Evolutionary conservation across 176 grass and related monocot genomes (phyloP).

Genomic region (Elymus sibiricus): DNA sequence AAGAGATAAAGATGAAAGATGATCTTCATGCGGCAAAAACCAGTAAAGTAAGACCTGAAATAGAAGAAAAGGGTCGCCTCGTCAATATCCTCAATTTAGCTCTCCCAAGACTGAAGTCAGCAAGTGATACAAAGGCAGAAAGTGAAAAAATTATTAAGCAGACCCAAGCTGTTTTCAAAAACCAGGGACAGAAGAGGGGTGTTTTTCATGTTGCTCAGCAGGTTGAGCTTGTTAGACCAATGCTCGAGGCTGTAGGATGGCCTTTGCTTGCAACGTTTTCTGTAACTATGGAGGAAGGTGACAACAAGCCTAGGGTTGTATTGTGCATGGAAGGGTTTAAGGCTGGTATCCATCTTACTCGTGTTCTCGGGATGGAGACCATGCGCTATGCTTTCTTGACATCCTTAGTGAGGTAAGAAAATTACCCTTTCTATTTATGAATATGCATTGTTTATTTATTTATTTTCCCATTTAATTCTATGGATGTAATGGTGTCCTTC

Average conservation of each 20-base stretch:
- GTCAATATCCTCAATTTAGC: constrained; percentile 97
- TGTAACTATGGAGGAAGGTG: constrained; percentile 99
- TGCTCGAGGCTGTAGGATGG: constrained; percentile 99
- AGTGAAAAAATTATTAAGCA: constrained; percentile 90
- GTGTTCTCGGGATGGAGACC: constrained; percentile 98
- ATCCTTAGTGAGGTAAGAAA: constrained; percentile 76
- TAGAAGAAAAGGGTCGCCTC: constrained; percentile 71
- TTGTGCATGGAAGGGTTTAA: constrained; percentile 99
- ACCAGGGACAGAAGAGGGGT: constrained; percentile 77
- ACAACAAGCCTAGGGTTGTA: constrained; percentile 88
- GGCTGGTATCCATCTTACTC: constrained; percentile 94
- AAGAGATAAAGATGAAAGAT: constrained; percentile 98
- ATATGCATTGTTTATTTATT: constrained; percentile 11
- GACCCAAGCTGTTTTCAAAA: constrained; percentile 88
- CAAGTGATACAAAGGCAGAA: constrained; percentile 85
- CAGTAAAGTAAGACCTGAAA: constrained; percentile 51
- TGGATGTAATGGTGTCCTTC: constrained; percentile 9
- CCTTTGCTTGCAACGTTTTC: constrained; percentile 98
- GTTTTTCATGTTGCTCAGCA: constrained; percentile 89
- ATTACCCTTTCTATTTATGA: constrained; percentile 21
- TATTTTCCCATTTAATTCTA: constrained; percentile 13
- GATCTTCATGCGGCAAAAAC: constrained; percentile 42
- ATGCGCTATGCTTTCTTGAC: constrained; percentile 99
- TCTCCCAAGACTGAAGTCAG: constrained; percentile 83
- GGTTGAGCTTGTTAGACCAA: constrained; percentile 95